Base-by-base conservation (phyloP, 495 filamentous ascomycete genomes). In the Talaromyces stipitatus region DNA sequence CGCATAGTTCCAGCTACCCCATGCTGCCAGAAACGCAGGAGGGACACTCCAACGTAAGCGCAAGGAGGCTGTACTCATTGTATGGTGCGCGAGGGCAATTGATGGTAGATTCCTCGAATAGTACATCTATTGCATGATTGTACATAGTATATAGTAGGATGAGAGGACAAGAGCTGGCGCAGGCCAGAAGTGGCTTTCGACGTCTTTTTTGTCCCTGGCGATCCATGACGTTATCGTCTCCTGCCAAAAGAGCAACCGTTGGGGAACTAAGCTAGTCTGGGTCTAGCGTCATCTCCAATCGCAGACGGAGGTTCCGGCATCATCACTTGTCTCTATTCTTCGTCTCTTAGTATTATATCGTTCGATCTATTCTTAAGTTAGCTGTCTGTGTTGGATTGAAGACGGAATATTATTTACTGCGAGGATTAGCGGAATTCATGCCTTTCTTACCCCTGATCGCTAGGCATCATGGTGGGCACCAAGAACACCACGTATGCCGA, bases 401-500 rank as follows among this genome's bases (percentile, higher is more conserved):
- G n/a, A n/a, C n/a, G n/a, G n/a, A n/a, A n/a, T n/a, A 23, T 46
- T 23, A 46, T 46, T 9, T 23, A 36, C n/a, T n/a, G n/a, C n/a
- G n/a, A n/a, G n/a, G n/a, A n/a, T n/a, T n/a, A n/a, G n/a, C n/a
- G n/a, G n/a, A n/a, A 38, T 54, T 26, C 29, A 54, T 38, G 51
- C 12, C 18, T 30, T 6, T 10, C 24, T 50, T 12, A 5, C 29
- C 29, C 28, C 2, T 8, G 4, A 9, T 38, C 24, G 29, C 60
- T 57, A 65, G 61, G 9, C 45, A 32, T 56, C 52, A 83, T 83
- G 79, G 72, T 80, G 41, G 74, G 70, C 33, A 67, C 72, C n/a
- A 71, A 77, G 59, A 76, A 78, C 62, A 74, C 72, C 43, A 72
- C 78, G n/a, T 78, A 80, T 66, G 83, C 80, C n/a, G 85, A 88